Evolutionary conservation across 768 basidiomycete genomes (phyloP).

Genomic region (Rhizopogon rudus): DNA sequence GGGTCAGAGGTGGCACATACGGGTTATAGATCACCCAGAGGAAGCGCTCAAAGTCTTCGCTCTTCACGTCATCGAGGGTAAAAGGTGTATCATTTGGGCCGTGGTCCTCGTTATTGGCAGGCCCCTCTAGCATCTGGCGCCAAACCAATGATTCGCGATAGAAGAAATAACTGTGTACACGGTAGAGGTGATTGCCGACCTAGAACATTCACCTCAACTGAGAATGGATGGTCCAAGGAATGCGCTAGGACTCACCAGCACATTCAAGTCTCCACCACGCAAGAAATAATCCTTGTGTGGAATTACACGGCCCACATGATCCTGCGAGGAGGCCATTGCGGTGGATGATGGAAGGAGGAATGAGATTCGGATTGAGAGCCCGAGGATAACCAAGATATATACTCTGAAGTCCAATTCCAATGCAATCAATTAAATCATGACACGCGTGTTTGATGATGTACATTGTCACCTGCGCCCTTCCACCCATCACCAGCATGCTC

Average conservation of each 20-base stretch:
- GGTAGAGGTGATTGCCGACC: conserved; percentile 31
- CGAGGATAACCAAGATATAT: not conserved
- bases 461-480: not conserved
- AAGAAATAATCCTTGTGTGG: conserved; percentile 42
- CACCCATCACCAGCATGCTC: not conserved
- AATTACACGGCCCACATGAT: conserved; percentile 14
- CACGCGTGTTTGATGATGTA: not conserved
- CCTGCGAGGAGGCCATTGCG: not conserved
- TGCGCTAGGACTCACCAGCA: conserved; percentile 36
- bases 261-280: conserved; percentile 47
- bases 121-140: conserved; percentile 12
- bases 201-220: conserved; percentile 7
- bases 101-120: not conserved
- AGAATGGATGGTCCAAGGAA: not conserved
- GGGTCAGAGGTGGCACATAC: conserved; percentile 24
- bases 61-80: conserved; percentile 25
- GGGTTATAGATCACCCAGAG: conserved; percentile 56
- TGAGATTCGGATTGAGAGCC: not conserved
- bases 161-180: conserved; percentile 32
- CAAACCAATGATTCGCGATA: conserved; percentile 31
- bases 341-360: not conserved
- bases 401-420: not conserved
- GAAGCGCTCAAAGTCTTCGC: conserved; percentile 39
- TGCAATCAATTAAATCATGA: not conserved
- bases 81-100: conserved; percentile 2